phyloP scores from a whole-genome alignment of 768 basidiomycete species.

The Tricholoma matsutake region DNA sequence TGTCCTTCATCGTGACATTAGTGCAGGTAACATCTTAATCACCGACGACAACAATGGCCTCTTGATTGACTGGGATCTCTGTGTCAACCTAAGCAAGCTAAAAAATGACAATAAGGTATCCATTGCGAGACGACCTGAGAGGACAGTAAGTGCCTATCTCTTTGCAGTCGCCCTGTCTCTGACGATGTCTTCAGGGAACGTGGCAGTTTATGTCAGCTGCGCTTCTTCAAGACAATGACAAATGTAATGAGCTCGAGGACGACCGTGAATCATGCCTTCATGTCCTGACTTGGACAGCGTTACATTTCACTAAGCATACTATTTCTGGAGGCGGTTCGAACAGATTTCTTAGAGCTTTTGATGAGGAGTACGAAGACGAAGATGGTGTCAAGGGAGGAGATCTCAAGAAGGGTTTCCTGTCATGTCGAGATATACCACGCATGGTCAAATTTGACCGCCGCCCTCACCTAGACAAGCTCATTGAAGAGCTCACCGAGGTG shows the following conservation, averaged over 20 bases:
- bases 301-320: too few species aligned
- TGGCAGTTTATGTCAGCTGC: too few species aligned
- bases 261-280: not conserved
- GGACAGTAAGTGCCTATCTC: too few species aligned
- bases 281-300: too few species aligned
- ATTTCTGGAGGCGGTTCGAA: too few species aligned
- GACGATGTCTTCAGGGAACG: too few species aligned
- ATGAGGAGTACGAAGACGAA: too few species aligned
- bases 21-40: not conserved
- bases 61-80: not conserved
- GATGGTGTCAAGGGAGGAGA: not conserved
- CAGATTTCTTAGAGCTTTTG: too few species aligned
- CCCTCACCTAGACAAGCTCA: not conserved
- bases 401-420: not conserved
- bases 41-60: not conserved
- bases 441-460: not conserved
- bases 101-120: not conserved
- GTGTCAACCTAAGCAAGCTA: not conserved
- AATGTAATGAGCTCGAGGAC: not conserved
- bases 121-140: too few species aligned
- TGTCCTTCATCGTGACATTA: not conserved
- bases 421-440: not conserved
- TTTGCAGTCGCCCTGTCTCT: too few species aligned
- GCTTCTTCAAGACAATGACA: not conserved
- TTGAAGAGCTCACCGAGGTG: not conserved